Evolutionary conservation across 2,329 filamentous ascomycete genomes (phyloP).

Genomic region (Xylariaceae sp.): DNA sequence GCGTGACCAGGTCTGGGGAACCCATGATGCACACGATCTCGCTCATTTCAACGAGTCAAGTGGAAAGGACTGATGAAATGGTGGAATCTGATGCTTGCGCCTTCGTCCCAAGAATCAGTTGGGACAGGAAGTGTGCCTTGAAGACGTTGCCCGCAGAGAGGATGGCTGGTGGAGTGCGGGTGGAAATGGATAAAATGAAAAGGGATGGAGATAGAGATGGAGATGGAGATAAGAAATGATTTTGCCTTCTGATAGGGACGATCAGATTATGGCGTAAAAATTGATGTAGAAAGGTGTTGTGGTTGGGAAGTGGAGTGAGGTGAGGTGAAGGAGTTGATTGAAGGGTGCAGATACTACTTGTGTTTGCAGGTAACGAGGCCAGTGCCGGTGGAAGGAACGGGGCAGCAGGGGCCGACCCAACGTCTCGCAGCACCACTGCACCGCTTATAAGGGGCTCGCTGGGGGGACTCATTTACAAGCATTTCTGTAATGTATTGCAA

Average conservation of each 20-base stretch:
- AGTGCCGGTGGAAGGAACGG: constrained; percentile 7
- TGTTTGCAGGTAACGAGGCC: background rate
- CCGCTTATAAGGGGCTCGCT: background rate
- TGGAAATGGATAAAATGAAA: too few species aligned
- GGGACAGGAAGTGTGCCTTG: background rate
- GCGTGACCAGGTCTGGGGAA: background rate
- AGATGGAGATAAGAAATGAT: background rate
- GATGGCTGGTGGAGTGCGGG: background rate
- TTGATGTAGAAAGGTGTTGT: background rate
- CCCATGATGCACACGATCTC: background rate
- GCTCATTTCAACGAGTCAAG: background rate
- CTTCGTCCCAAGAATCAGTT: background rate
- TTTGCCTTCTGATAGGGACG: background rate
- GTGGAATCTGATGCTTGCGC: background rate
- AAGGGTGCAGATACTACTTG: constrained; percentile 2
- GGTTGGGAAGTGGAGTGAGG: background rate
- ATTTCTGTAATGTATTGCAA: background rate
- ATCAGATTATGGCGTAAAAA: background rate
- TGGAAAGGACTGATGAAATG: background rate
- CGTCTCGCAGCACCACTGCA: background rate
- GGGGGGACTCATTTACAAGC: background rate
- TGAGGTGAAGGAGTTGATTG: background rate
- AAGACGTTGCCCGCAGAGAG: background rate
- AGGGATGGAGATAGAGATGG: background rate
- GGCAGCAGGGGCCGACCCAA: background rate